Evolutionary conservation across 805 yeast genomes (phyloP), one percentile per base, ranked within the genome.

Genomic region (Lachancea waltii): DNA sequence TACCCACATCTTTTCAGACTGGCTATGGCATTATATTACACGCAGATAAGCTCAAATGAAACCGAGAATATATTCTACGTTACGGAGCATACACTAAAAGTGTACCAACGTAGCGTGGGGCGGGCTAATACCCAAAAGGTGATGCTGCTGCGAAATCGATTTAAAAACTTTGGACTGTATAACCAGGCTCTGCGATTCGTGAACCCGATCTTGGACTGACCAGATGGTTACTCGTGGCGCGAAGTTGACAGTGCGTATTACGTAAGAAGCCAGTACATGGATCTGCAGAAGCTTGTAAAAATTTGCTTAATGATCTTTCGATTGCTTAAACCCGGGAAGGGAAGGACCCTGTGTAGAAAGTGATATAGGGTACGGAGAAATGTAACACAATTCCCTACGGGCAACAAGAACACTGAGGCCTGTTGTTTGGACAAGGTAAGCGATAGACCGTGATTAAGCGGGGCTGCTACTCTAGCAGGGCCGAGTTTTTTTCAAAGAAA

Each of bases 11-110:
- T 41, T 3, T 41, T 41, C 32, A 33, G 30, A 13, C 31, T 36
- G 17, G 41, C 44, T 26, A 29, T 41, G 32, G 25, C 44, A 14
- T 18, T 41, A n/a, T 33, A 15, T 23, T 41, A 41, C 38, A 36
- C 41, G 6, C 38, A 31, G n/a, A 18, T 41, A 14, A 41, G 41
- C 29, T 23, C 44, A 20, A 27, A 30, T 22, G 41, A 33, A 14
- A 24, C 36, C 23, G 44, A 41, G 11, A 31, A 26, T 24, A 32
- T 30, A 15, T 41, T 32, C 27, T 36, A 39, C 15, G 27, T 32
- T 13, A 22, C 22, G 21, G 32, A 32, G 19, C 33, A 35, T 22
- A 29, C 33, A 22, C 25, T 35, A 15, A 32, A 23, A 18, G 35
- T 30, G 7, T 24, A 30, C 14, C 35, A 27, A 19, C 29, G 40